Conservation (phyloP, 331 rosid genomes). For the Phaseolus coccineus region DNA sequence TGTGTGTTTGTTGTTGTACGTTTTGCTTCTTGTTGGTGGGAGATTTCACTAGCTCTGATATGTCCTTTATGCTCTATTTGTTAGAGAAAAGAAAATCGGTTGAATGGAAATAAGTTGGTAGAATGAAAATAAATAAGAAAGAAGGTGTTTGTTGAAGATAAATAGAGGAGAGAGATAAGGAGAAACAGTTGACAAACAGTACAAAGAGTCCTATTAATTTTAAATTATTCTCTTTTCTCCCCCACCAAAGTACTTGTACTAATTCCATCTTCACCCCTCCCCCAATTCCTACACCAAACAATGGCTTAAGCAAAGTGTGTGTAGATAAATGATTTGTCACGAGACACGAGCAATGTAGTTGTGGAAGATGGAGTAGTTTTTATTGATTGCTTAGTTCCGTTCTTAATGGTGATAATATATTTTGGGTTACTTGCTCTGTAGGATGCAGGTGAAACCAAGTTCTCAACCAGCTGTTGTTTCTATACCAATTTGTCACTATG, state of each 20-base stretch:
- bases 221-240: too few species aligned
- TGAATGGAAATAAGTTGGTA: too few species aligned
- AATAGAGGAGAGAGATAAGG: too few species aligned
- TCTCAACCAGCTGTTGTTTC: constrained; percentile 75
- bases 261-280: too few species aligned
- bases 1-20: background rate
- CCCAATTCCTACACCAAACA: too few species aligned
- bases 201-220: too few species aligned
- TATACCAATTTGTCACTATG: constrained; percentile 89
- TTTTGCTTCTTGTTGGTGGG: constrained; percentile 13
- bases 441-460: constrained; percentile 84
- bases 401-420: constrained; percentile 13
- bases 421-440: constrained; percentile 49
- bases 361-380: constrained; percentile 6
- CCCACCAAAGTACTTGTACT: too few species aligned
- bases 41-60: background rate
- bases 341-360: background rate
- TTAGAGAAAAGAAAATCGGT: too few species aligned
- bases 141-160: too few species aligned
- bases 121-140: too few species aligned
- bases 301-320: background rate
- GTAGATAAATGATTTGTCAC: background rate
- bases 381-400: constrained; percentile 20
- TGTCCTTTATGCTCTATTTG: too few species aligned
- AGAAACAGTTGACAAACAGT: too few species aligned